phyloP scores from a whole-genome alignment of 192 early-diverging fungal species.

The Podila minutissima region DNA sequence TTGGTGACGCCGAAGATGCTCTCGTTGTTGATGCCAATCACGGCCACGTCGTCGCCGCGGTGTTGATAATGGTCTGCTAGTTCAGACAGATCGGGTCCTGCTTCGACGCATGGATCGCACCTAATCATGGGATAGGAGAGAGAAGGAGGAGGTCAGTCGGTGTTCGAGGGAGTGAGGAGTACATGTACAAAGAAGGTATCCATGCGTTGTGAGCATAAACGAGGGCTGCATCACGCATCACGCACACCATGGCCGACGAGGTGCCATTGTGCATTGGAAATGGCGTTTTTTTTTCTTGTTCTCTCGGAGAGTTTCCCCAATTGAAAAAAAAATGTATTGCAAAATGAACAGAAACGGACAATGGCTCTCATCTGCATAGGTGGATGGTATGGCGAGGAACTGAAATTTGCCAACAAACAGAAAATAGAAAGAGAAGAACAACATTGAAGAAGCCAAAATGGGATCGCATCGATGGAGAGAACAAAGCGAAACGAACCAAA shows the following conservation, averaged over 20 bases:
- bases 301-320: background rate
- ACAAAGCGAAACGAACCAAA: background rate
- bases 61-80: conserved; percentile 29
- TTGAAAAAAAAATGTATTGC: background rate
- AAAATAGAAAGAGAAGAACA: background rate
- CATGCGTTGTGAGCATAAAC: too few relatives aligned
- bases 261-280: too few relatives aligned
- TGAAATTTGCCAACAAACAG: background rate
- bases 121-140: conserved; percentile 4
- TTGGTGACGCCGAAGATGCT: conserved; percentile 40
- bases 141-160: too few relatives aligned
- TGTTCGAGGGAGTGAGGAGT: background rate
- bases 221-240: too few relatives aligned
- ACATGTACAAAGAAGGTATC: too few relatives aligned
- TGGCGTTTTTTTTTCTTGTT: background rate
- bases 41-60: conserved; percentile 9
- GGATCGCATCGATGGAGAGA: background rate
- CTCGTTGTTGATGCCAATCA: conserved; percentile 47
- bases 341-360: too few relatives aligned
- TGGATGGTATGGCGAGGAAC: background rate
- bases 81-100: conserved; percentile 41
- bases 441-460: background rate
- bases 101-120: conserved; percentile 37
- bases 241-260: too few relatives aligned
- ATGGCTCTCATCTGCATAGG: background rate